Conservation (phyloP, 345 rosid genomes). For the Citrus sinensis region DVS_A1.0 CM039164.1:23145001-23145500, state of each 20-base stretch:
- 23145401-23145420: neutral
- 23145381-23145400: neutral
- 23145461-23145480: conserved; percentile 79
- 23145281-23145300: neutral
- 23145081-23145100: neutral
- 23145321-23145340: neutral
- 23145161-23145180: neutral
- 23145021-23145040: no score
- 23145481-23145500: conserved; percentile 77
- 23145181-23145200: neutral
- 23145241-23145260: neutral
- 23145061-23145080: neutral
- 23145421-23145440: neutral
- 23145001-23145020: no score
- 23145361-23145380: neutral
- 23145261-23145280: neutral
- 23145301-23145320: neutral
- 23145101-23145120: neutral
- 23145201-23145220: neutral
- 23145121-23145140: neutral
- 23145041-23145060: neutral
- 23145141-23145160: neutral
- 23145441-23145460: conserved; percentile 52
- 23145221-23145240: neutral
- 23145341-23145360: neutral